A percentile compares a stretch with the other conserved stretches of the same genome.
Evolutionary conservation across 1,139 yeast species (phyloP).

Genomic region (Kurtzmaniella quercitrusa): DNA sequence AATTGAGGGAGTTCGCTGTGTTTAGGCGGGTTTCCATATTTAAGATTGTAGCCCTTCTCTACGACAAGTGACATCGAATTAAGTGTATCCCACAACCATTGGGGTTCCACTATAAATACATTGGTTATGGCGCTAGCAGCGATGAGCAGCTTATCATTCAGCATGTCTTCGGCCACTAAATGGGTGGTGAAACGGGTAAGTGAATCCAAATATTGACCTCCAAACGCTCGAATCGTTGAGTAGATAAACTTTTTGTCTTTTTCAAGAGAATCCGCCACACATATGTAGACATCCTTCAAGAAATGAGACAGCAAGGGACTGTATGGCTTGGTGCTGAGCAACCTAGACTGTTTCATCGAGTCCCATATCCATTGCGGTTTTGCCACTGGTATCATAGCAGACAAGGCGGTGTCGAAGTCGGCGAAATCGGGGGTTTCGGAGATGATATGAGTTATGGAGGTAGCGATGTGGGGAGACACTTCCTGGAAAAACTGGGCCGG

Average conservation of each 20-base stretch:
- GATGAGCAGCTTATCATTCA: slow-evolving; percentile 46
- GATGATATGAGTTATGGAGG: slow-evolving; percentile 47
- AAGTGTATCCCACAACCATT: slow-evolving; percentile 74
- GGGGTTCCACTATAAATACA: slow-evolving; percentile 66
- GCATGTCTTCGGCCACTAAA: slow-evolving; percentile 53
- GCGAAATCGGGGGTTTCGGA: slow-evolving; percentile 51
- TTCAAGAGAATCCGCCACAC: slow-evolving; percentile 52
- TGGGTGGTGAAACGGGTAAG: slow-evolving; percentile 75
- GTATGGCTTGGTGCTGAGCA: slow-evolving; percentile 47
- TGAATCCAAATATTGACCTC: slow-evolving; percentile 67
- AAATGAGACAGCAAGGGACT: slow-evolving; percentile 70
- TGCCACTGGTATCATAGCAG: slow-evolving; percentile 65
- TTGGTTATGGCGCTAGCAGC: slow-evolving; percentile 35
- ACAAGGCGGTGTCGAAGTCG: slow-evolving; percentile 47
- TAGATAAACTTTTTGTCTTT: slow-evolving; percentile 64
- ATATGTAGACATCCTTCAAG: slow-evolving; percentile 57
- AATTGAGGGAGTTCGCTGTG: neutral
- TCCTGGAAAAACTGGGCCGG: slow-evolving; percentile 1
- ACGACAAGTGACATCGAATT: slow-evolving; percentile 46
- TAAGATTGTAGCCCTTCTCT: slow-evolving; percentile 43
- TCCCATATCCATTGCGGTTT: slow-evolving; percentile 60
- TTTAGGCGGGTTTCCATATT: slow-evolving; percentile 10
- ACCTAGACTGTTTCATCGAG: slow-evolving; percentile 39
- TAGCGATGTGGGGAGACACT: slow-evolving; percentile 10
- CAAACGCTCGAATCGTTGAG: slow-evolving; percentile 66